Percentiles rank a stretch among this genome's conserved stretches.
These are phyloP conservation scores for Perilla frutescens DNA, from an alignment of 257 asterid genomes.

Conservation along the genomic window DNA sequence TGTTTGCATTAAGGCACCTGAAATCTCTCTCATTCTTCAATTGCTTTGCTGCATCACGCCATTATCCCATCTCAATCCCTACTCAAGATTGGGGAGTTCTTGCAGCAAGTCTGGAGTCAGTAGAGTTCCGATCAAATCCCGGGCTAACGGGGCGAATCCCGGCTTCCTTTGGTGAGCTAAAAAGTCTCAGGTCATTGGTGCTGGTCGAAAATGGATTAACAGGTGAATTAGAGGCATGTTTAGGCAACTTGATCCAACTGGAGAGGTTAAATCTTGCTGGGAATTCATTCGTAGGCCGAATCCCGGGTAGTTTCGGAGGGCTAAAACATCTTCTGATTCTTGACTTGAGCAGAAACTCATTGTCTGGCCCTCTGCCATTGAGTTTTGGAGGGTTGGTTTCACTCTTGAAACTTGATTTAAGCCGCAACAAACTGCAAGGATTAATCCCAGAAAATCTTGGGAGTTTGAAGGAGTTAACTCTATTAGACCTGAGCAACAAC, in stretches of 20 bases:
- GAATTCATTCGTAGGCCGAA: constrained; percentile 50
- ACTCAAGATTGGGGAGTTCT: constrained; percentile 60
- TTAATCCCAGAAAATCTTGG: constrained; percentile 56
- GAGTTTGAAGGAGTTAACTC: constrained; percentile 59
- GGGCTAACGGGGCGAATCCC: constrained; percentile 77
- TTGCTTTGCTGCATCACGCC: constrained; percentile 60
- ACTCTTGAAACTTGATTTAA: constrained; percentile 79
- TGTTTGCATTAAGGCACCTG: constrained; percentile 65
- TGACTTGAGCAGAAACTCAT: constrained; percentile 76
- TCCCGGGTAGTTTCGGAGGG: constrained; percentile 63
- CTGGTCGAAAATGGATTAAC: constrained; percentile 64
- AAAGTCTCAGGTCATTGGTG: constrained; percentile 72
- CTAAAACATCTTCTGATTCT: constrained; percentile 63
- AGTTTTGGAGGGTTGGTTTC: constrained; percentile 61
- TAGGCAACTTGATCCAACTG: constrained; percentile 61
- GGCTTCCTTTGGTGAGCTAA: constrained; percentile 53
- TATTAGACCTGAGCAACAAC: constrained; percentile 81
- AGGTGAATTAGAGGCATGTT: constrained; percentile 54
- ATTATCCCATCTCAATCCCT: constrained; percentile 54
- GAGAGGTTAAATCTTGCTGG: constrained; percentile 65
- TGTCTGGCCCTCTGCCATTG: constrained; percentile 61
- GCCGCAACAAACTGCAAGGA: constrained; percentile 64
- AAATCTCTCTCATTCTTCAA: constrained; percentile 75
- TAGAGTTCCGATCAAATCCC: constrained; percentile 76
- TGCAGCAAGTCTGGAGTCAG: constrained; percentile 53